phyloP scores from a whole-genome alignment of 345 rosid genomes.

The Isatis tinctoria region DNA sequence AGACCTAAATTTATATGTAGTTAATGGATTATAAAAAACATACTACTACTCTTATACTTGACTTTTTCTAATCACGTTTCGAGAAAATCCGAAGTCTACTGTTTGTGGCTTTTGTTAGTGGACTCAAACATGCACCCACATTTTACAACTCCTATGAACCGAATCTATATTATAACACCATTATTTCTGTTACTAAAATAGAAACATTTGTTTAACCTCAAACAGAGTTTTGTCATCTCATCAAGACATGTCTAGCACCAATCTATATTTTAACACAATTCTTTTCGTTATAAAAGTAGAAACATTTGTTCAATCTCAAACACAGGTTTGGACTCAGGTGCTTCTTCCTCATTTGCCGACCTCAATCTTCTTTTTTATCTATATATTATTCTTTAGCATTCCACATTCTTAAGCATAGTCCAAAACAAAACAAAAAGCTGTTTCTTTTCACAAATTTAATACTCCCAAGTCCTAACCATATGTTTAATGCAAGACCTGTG shows the following conservation, averaged over 20 bases:
- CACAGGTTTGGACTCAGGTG: conserved; percentile 29
- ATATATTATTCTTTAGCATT: background rate
- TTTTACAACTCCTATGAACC: conserved; percentile 19
- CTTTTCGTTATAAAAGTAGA: background rate
- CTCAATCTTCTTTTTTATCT: background rate
- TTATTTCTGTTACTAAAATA: background rate
- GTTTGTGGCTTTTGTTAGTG: conserved; percentile 30
- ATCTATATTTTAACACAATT: background rate
- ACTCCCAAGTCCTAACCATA: background rate
- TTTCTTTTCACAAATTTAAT: background rate
- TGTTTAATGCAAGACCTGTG: too few relatives aligned
- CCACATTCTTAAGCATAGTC: conserved; percentile 11
- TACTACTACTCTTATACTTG: conserved; percentile 23
- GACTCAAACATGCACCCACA: conserved; percentile 31
- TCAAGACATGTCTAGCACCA: background rate
- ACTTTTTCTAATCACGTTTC: conserved; percentile 19
- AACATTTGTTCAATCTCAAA: background rate
- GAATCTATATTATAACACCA: background rate
- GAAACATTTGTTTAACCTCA: conserved; percentile 1
- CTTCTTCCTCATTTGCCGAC: conserved; percentile 10
- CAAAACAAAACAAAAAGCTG: background rate
- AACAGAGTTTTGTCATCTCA: conserved; percentile 18
- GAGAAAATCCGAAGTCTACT: conserved; percentile 15
- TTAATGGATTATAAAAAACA: too few relatives aligned
- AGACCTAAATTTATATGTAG: too few relatives aligned